phyloP scores from a whole-genome alignment of 331 rosid species.

The Acacia concinna region DNA sequence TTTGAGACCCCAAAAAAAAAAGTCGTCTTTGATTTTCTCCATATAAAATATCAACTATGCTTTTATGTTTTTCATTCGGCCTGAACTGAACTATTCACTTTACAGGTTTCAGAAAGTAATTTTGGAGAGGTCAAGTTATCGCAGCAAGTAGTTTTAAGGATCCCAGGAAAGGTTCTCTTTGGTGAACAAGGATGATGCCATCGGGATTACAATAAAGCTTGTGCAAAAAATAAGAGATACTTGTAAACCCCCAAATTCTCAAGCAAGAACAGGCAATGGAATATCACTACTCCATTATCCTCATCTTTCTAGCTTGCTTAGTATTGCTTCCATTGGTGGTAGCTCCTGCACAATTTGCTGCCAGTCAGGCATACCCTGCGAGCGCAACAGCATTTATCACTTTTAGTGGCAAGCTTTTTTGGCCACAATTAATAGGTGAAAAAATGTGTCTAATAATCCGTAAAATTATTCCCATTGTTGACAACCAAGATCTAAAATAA shows the following conservation, averaged over 20 bases:
- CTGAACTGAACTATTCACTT: conserved; percentile 5
- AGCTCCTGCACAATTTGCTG: conserved; percentile 78
- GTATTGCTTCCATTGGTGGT: conserved; percentile 83
- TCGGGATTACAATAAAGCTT: neutral
- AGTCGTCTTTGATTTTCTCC: neutral
- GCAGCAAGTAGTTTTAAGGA: neutral
- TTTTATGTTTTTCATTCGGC: neutral
- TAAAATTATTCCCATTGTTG: neutral
- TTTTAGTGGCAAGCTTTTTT: neutral
- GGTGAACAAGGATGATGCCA: neutral
- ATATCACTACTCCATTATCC: conserved; percentile 29
- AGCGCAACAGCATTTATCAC: conserved; percentile 14
- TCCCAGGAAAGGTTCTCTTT: neutral
- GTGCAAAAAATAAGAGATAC: neutral
- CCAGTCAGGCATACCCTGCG: conserved; percentile 99
- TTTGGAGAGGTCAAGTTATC: conserved; percentile 3
- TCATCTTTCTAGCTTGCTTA: conserved; percentile 91
- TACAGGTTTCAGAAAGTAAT: conserved; percentile 21
- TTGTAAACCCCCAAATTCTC: conserved; percentile 19
- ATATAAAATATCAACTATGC: neutral
- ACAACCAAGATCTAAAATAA: neutral
- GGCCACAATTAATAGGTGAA: neutral
- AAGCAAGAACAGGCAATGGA: neutral
- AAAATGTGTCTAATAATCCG: neutral
- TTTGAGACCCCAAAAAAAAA: neutral